Evolutionary conservation across 495 filamentous ascomycete species (phyloP), one percentile per base, ranked within the genome.

Genomic region (Cetradonia linearis): DNA sequence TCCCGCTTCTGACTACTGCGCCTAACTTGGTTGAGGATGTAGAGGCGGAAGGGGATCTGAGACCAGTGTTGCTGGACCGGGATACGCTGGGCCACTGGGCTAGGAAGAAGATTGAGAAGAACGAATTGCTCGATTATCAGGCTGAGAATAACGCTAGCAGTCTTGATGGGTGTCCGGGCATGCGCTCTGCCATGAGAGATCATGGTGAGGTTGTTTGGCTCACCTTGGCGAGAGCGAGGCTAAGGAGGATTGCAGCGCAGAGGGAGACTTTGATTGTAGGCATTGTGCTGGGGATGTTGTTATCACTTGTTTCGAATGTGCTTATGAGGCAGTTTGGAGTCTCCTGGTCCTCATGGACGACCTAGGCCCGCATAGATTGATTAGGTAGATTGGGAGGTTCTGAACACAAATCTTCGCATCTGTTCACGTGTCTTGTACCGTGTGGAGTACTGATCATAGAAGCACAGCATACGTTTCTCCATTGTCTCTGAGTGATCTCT

Each of bases 141-240:
- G 65, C 64, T 34, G 59, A 74, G 53, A 74, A 70, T 59, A 84
- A 84, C 64, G 56, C 64, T 2, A 60, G 55, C n/a, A 81, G 77
- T 60, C 64, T 83, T 25, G 81, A 84, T 66, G 78, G 78, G 2
- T 66, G 82, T 16, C 75, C 81, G 0, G 78, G 79, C 0, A 64
- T 85, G 65, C 70, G 69, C 37, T 62, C 65, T 4, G 79, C 76
- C 30, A 68, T 73, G 49, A 68, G 68, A 60, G 70, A 63, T 31
- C 65, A 56, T 23, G 75, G 76, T 13, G 62, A 73, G 49, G 62
- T 49, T 42, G 44, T 76, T 30, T 69, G 70, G 69, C n/a, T 67
- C 33, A 58, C 68, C 10, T 58, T 71, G 55, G n/a, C 56, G 46
- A 65, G 55, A 52, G 69, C 67, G 30, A 59, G 71, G 66, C 14